A percentile compares a stretch with the other conserved stretches of the same genome.
phyloP scores from a whole-genome alignment of 2,329 filamentous ascomycete species.

The Dactylellina cionopaga region DNA sequence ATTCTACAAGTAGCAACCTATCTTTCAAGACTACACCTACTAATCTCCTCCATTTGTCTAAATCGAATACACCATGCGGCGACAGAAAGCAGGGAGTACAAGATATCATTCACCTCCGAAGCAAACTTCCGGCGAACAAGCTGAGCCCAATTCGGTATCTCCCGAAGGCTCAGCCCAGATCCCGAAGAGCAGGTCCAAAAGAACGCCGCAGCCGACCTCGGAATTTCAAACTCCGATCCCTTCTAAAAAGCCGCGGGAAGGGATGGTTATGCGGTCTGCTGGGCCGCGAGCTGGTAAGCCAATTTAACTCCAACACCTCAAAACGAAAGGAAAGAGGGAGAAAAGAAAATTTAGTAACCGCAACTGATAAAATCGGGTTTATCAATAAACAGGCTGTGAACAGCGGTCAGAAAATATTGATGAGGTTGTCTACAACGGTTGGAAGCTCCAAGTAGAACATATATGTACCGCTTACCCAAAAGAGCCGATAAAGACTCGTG shows the following conservation, averaged over 20 bases:
- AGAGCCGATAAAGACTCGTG: slow-evolving; percentile 19
- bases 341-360: no score
- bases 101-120: neutral
- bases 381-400: slow-evolving; percentile 32
- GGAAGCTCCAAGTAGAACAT: slow-evolving; percentile 27
- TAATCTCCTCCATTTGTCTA: no score
- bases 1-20: no score
- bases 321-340: no score
- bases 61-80: neutral
- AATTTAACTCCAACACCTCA: neutral
- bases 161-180: slow-evolving; percentile 13
- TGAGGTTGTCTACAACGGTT: slow-evolving; percentile 25
- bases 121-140: neutral
- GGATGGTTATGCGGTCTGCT: slow-evolving; percentile 13
- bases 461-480: slow-evolving; percentile 24
- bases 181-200: slow-evolving; percentile 9
- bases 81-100: neutral
- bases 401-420: slow-evolving; percentile 19
- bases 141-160: slow-evolving; percentile 3
- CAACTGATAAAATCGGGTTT: no score
- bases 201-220: neutral
- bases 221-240: neutral
- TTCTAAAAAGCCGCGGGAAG: neutral
- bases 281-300: slow-evolving; percentile 12
- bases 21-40: no score